Conservation (phyloP, 2,329 filamentous ascomycete species). For the Cercospora sp. region DNA sequence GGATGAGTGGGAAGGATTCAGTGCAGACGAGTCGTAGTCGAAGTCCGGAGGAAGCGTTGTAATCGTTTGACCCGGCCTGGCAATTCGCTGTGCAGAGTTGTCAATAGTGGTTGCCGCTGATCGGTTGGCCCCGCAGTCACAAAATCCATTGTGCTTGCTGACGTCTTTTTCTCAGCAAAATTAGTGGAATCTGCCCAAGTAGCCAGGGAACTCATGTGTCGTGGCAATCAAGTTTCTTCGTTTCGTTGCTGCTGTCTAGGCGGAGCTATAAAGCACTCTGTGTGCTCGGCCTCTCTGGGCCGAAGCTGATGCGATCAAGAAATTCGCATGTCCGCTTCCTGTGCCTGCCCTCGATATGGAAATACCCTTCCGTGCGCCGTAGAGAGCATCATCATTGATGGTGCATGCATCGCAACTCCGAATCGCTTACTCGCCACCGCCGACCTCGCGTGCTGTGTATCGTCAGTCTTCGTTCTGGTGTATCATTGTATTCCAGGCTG, state of each 20-base stretch:
- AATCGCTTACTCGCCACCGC: slow-evolving; percentile 22
- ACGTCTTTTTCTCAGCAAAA: not conserved
- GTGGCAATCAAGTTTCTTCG: slow-evolving; percentile 23
- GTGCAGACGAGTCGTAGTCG: slow-evolving; percentile 35
- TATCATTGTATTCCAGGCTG: not conserved
- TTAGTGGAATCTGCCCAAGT: not conserved
- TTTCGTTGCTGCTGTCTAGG: slow-evolving; percentile 25
- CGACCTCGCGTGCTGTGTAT: slow-evolving; percentile 20
- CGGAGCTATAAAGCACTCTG: slow-evolving; percentile 21
- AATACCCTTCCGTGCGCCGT: slow-evolving; percentile 19
- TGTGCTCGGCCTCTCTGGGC: slow-evolving; percentile 16
- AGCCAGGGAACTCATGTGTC: not conserved
- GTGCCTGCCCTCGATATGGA: slow-evolving; percentile 12
- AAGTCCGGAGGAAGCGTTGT: not conserved
- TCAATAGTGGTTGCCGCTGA: not conserved
- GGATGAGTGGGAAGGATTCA: slow-evolving; percentile 49
- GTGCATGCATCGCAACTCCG: slow-evolving; percentile 14
- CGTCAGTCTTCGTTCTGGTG: slow-evolving; percentile 5
- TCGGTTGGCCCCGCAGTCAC: not conserved
- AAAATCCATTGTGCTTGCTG: not conserved
- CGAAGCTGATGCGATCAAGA: slow-evolving; percentile 13
- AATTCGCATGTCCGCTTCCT: slow-evolving; percentile 18
- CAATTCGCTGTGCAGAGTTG: not conserved
- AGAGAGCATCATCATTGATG: slow-evolving; percentile 17
- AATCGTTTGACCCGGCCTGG: not conserved